phyloP scores from a whole-genome alignment of 495 filamentous ascomycete species.

The Talaromyces wortmannii region DNA sequence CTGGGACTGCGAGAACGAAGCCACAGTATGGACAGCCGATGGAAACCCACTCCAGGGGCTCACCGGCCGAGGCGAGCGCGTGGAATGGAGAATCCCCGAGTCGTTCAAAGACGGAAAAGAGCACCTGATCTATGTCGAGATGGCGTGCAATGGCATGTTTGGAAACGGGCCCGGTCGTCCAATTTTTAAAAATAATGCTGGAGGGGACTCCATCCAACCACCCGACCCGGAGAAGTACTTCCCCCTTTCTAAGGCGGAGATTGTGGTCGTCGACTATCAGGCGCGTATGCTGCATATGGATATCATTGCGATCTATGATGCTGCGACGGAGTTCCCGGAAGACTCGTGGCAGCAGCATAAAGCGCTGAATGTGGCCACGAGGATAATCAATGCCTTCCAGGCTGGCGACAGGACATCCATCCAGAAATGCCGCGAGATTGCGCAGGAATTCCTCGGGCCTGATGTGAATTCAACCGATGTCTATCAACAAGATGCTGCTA shows the following conservation, averaged over 20 bases:
- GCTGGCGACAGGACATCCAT: constrained; percentile 71
- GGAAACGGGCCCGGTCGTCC: constrained; percentile 52
- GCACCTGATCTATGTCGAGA: constrained; percentile 90
- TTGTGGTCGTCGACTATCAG: constrained; percentile 70
- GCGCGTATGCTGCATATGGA: background rate
- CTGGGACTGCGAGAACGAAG: constrained; percentile 92
- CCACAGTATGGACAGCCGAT: constrained; percentile 80
- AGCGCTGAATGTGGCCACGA: constrained; percentile 73
- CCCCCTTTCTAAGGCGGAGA: constrained; percentile 69
- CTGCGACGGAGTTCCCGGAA: constrained; percentile 69
- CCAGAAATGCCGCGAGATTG: constrained; percentile 70
- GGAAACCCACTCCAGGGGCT: constrained; percentile 87
- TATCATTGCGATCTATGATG: constrained; percentile 47
- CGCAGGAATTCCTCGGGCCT: constrained; percentile 70
- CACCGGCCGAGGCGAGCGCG: constrained; percentile 83
- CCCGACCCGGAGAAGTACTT: constrained; percentile 78
- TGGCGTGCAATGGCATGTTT: constrained; percentile 99
- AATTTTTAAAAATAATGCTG: constrained; percentile 25
- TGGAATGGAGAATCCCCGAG: constrained; percentile 83
- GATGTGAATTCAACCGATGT: constrained; percentile 77
- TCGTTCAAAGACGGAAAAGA: constrained; percentile 74
- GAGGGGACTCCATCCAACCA: constrained; percentile 82
- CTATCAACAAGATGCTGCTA: constrained; percentile 63
- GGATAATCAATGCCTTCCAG: constrained; percentile 85
- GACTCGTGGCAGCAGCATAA: constrained; percentile 82